A percentile compares a stretch with the other conserved stretches of the same genome.
Evolutionary conservation across 192 early-diverging fungal species (phyloP).

Genomic region (Jimgerdemannia lactiflua): DNA sequence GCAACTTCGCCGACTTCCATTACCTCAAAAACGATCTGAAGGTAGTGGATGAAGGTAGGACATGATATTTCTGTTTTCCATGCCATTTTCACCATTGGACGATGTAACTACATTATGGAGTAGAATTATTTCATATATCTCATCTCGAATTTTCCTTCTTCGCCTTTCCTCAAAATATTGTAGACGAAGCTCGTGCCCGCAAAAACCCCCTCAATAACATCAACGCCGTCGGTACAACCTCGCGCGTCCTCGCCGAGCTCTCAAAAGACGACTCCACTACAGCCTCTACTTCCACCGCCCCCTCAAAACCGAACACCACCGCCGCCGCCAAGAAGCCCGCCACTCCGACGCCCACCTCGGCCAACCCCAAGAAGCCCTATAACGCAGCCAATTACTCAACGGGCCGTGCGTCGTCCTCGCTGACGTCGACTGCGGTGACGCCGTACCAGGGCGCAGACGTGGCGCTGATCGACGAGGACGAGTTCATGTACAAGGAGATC

Average conservation of each 20-base stretch:
- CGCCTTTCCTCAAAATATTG: neutral
- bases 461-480: slow-evolving; percentile 73
- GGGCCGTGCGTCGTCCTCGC: slow-evolving; percentile 70
- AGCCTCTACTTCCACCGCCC: neutral
- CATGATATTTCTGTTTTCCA: slow-evolving; percentile 3
- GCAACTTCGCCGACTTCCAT: slow-evolving; percentile 72
- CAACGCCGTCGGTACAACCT: slow-evolving; percentile 54
- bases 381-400: slow-evolving; percentile 86
- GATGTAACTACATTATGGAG: neutral
- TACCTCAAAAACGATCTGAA: slow-evolving; percentile 68
- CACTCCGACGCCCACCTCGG: slow-evolving; percentile 8
- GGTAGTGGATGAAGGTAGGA: slow-evolving; percentile 46
- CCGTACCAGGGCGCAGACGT: slow-evolving; percentile 69
- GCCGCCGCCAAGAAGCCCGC: slow-evolving; percentile 1
- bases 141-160: neutral
- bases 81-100: neutral
- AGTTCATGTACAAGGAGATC: slow-evolving; percentile 86
- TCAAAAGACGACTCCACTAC: slow-evolving; percentile 25
- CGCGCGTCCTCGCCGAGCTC: slow-evolving; percentile 53
- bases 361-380: slow-evolving; percentile 49
- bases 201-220: slow-evolving; percentile 59
- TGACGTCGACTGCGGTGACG: slow-evolving; percentile 84
- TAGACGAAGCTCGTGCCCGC: slow-evolving; percentile 42
- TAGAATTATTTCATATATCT: neutral
- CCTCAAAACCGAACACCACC: slow-evolving; percentile 36